phyloP scores from a whole-genome alignment of 1,284 basidiomycete species.

The Erythrobasidium hasegawianum region DNA sequence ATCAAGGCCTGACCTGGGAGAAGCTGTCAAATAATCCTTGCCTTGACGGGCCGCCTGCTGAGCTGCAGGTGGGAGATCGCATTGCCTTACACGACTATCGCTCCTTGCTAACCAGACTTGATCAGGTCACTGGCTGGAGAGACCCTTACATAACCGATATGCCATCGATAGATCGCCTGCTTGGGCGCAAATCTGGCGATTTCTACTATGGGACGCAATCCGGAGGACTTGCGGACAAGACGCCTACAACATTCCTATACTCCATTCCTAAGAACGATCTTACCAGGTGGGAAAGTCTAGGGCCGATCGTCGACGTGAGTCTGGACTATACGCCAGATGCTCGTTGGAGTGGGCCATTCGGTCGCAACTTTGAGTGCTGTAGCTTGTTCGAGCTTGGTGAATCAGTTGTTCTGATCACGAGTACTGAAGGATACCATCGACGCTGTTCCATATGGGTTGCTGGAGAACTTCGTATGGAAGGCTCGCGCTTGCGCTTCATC shows the following conservation, averaged over 20 bases:
- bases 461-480: not conserved
- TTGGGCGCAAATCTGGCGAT: not conserved
- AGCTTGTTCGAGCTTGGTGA: constrained; percentile 9
- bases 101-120: no score
- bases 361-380: constrained; percentile 12
- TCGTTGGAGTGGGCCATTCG: not conserved
- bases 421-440: constrained; percentile 1
- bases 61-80: not conserved
- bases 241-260: constrained; percentile 6
- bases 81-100: no score
- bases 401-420: not conserved
- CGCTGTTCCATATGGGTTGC: constrained; percentile 3
- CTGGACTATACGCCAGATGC: constrained; percentile 5
- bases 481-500: not conserved
- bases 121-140: constrained; percentile 4
- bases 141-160: constrained; percentile 2
- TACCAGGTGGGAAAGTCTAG: not conserved
- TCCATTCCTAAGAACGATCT: constrained; percentile 2
- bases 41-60: not conserved
- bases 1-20: constrained; percentile 8
- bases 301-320: not conserved
- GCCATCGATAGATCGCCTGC: constrained; percentile 5
- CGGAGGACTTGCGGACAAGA: not conserved
- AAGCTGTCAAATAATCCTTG: not conserved
- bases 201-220: constrained; percentile 4